Evolutionary conservation across 257 asterid species (phyloP).

Genomic region (Solanum piurae): DNA sequence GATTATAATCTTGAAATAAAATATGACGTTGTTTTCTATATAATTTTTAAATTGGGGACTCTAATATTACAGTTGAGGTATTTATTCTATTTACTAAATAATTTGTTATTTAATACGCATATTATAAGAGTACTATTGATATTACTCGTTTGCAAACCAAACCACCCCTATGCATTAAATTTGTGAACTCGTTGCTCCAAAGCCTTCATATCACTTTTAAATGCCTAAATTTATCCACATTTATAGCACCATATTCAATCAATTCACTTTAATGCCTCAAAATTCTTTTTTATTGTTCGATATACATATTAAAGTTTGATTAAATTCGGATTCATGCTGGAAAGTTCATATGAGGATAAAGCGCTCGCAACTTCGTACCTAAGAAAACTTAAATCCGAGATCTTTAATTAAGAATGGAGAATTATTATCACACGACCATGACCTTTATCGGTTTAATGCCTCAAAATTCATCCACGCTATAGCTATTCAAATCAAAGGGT

Average conservation of each 20-base stretch:
- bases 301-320: fast-evolving
- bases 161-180: not conserved
- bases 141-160: not conserved
- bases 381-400: too few relatives aligned
- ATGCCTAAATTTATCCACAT: not conserved
- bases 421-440: not conserved
- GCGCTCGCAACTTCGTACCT: fast-evolving
- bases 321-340: fast-evolving
- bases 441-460: not conserved
- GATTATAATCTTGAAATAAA: not conserved
- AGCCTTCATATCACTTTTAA: not conserved
- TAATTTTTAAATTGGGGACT: not conserved
- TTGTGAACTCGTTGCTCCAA: not conserved
- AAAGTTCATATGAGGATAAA: too few relatives aligned
- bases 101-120: too few relatives aligned
- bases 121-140: not conserved
- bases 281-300: too few relatives aligned
- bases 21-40: not conserved
- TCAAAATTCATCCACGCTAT: not conserved
- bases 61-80: not conserved
- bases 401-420: too few relatives aligned
- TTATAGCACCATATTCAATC: not conserved
- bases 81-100: not conserved
- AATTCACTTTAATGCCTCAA: not conserved
- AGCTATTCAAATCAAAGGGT: not conserved